Percentiles rank a stretch among this genome's conserved stretches.
phyloP scores from a whole-genome alignment of 2,329 filamentous ascomycete species.

The Cladosporium halotolerans region DNA sequence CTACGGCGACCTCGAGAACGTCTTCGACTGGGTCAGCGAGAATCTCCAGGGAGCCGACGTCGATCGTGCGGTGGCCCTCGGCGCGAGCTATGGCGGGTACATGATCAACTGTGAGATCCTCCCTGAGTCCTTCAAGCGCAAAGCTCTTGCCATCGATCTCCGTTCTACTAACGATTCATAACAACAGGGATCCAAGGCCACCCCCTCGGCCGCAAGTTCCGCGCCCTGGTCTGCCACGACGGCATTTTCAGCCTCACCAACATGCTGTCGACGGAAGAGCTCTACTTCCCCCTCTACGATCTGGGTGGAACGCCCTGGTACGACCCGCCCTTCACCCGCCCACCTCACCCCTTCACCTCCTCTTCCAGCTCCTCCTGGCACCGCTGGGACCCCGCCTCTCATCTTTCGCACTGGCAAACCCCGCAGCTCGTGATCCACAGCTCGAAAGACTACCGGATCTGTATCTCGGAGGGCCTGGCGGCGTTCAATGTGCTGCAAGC shows the following conservation, averaged over 20 bases:
- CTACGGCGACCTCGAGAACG: constrained; percentile 73
- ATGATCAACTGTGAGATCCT: constrained; percentile 52
- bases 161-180: constrained; percentile 27
- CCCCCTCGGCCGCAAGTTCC: constrained; percentile 73
- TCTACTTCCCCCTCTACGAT: constrained; percentile 51
- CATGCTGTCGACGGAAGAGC: constrained; percentile 41
- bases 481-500: constrained; percentile 83
- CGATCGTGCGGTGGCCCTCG: constrained; percentile 62
- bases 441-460: constrained; percentile 81
- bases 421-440: constrained; percentile 88
- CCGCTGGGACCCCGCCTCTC: constrained; percentile 52
- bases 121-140: constrained; percentile 12
- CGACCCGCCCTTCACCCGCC: constrained; percentile 23
- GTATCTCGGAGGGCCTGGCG: constrained; percentile 75
- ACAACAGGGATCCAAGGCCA: constrained; percentile 71
- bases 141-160: constrained; percentile 15
- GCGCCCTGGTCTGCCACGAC: constrained; percentile 81
- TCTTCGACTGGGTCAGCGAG: constrained; percentile 66
- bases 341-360: neutral
- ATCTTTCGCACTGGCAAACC: constrained; percentile 67
- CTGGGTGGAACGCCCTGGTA: constrained; percentile 47
- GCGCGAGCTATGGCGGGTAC: constrained; percentile 68
- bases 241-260: constrained; percentile 25
- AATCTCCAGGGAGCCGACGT: constrained; percentile 65
- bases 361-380: constrained; percentile 38